Base-by-base conservation (phyloP, 306 rosid genomes). In the Amphicarpaea edgeworthii region DNA sequence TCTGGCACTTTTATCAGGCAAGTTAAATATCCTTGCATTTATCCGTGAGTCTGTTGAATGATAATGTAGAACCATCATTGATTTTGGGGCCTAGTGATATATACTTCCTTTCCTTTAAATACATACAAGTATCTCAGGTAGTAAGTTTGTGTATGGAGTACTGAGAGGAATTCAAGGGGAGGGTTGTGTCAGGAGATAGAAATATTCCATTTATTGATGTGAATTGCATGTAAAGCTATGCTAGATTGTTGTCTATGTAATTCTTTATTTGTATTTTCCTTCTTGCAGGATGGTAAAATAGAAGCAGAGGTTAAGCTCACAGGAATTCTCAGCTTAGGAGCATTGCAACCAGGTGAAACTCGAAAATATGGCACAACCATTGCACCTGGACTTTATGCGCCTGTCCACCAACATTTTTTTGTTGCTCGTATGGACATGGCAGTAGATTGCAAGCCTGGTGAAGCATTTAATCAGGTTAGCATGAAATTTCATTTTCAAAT, bases 391-490 rank as follows among this genome's bases (percentile, higher is more conserved):
- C 76, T 91, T 60, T 91, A 91, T 72, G 97, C 93, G 0, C 97
- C 93, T 64, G 93, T 91, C 70, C 90, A 91, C 83, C 97, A 89
- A 75, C 97, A 91, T 79, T 89, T 91, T 67, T 89, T 88, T 68
- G 96, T 91, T 60, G 96, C 96, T 59, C 93, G 96, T 40, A 85
- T 91, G 93, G 91, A 91, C 87, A 91, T 91, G 96, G 88, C 93
- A 41, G 92, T 91, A 58, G 96, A 91, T 83, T 87, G 96, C 84
- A 91, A 83, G 80, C 93, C 96, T 32, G 96, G 96, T 30, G 96
- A 91, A 87, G 86, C 92, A 71, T 87, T 81, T 79, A 91, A 91
- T 84, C 96, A 91, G 93, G 93, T 90, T 66, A 57, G 70, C 55
- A 38, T 51, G 15, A 24, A 37, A 76, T 50, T 17, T 58, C 40